phyloP scores from a whole-genome alignment of 768 basidiomycete genomes.

The Tylopilus cervinicoccineus region DNA sequence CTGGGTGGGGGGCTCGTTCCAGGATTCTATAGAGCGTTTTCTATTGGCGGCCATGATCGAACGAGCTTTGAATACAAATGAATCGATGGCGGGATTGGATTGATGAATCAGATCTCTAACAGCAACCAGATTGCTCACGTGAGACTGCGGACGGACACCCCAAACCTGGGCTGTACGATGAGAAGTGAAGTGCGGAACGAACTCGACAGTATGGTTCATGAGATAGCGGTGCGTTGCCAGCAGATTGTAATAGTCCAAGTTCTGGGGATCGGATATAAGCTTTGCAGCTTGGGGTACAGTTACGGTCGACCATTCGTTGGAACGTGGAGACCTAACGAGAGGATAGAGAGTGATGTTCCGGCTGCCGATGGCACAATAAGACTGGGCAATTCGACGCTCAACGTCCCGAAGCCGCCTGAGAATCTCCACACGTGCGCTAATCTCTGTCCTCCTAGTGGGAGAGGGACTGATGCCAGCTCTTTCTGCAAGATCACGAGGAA shows the following conservation, averaged over 20 bases:
- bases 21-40: constrained; percentile 28
- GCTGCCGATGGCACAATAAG: constrained; percentile 33
- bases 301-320: constrained; percentile 50
- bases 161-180: constrained; percentile 53
- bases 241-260: constrained; percentile 33
- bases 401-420: constrained; percentile 56
- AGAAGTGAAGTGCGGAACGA: constrained; percentile 42
- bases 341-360: constrained; percentile 38
- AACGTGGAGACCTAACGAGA: constrained; percentile 40
- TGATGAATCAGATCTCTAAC: constrained; percentile 48
- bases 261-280: constrained; percentile 34
- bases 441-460: constrained; percentile 33
- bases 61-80: constrained; percentile 51
- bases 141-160: constrained; percentile 56
- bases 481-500: constrained; percentile 40
- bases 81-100: constrained; percentile 37
- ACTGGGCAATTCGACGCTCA: constrained; percentile 44
- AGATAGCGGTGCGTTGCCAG: constrained; percentile 61
- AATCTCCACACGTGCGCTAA: constrained; percentile 60
- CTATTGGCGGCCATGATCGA: constrained; percentile 36
- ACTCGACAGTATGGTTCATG: constrained; percentile 50
- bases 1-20: constrained; percentile 28
- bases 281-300: constrained; percentile 52
- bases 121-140: constrained; percentile 47
- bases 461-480: constrained; percentile 42